Evolutionary conservation across 352 stramenopile species (phyloP).

Genomic region (Phytophthora tubulina): DNA sequence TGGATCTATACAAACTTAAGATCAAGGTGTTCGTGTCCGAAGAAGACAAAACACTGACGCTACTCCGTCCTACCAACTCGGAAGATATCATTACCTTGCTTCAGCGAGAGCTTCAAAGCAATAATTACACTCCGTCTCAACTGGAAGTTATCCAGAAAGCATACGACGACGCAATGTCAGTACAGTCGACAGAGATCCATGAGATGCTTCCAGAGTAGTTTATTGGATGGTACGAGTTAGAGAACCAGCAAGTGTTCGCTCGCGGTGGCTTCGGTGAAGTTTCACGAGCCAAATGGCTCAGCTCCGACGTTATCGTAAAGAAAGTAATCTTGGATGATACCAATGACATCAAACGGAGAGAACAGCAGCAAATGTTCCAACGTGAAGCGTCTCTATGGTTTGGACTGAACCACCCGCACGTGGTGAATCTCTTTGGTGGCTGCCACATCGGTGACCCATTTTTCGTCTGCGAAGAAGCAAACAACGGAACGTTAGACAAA

Average conservation of each 20-base stretch:
- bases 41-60: not conserved
- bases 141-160: not conserved
- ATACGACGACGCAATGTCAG: not conserved
- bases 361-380: slow-evolving; percentile 15
- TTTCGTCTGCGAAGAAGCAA: slow-evolving; percentile 43
- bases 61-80: not conserved
- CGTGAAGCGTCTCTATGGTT: slow-evolving; percentile 40
- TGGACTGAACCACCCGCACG: slow-evolving; percentile 39
- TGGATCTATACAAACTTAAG: not conserved
- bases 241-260: slow-evolving; percentile 1
- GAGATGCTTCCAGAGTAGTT: slow-evolving; percentile 10
- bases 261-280: slow-evolving; percentile 4
- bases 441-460: slow-evolving; percentile 38
- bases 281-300: slow-evolving; percentile 22
- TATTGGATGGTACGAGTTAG: slow-evolving; percentile 12
- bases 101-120: not conserved
- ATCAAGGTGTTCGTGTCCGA: slow-evolving; percentile 8
- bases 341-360: not conserved
- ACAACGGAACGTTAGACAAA: slow-evolving; percentile 12
- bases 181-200: not conserved
- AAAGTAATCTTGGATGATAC: not conserved
- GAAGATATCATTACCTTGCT: not conserved
- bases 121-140: not conserved
- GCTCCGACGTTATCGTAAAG: slow-evolving; percentile 40
- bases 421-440: slow-evolving; percentile 45